Base-by-base conservation (phyloP, 2,329 filamentous ascomycete genomes). In the Ophiostoma montium region DNA sequence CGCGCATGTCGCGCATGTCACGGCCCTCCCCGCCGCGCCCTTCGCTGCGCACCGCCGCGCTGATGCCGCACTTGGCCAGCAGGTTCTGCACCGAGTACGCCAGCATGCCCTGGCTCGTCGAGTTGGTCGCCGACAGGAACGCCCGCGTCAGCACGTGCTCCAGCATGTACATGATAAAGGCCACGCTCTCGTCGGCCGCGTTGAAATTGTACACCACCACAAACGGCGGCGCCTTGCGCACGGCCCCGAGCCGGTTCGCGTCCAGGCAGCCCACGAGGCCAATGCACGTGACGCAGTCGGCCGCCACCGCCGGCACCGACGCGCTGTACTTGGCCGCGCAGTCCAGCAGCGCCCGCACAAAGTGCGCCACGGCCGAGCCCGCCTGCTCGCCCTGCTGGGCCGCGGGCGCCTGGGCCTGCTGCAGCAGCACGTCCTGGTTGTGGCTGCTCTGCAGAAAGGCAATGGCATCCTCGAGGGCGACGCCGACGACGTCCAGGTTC, bases 31-130 rank as follows among this genome's bases (percentile, higher is more conserved):
- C n/a, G n/a, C n/a, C n/a, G n/a, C 43, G 43, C 23, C 49, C 48
- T 10, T 36, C 9, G 31, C 43, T 49, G 21, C 21, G 30, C 47
- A 69, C 71, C 0, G 74, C 76, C 11, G 74, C 69, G 51, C 72
- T 80, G 59, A 95, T 81, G 27, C 84, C 81, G 59, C 84, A 86
- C 56, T 82, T 79, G 41, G 82, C 80, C 3, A 96, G 73, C 36
- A 96, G 73, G 58, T 94, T 84, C 63, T 99, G 92, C 80, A 98
- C 95, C 2, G 84, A 86, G 64, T 85, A 98, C 1, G 90, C 90
- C 16, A 99, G 72, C 60, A 94, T 95, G 0, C 88, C 89, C 63
- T 96, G 92, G 6, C 88, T 75, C 55, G 80, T 82, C 2, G 88
- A 84, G 61, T 95, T 94, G 0, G 84, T 92, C 1, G 86, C 84